A percentile compares a stretch with the other conserved stretches of the same genome.
These are phyloP conservation scores for Sclerotinia spermophila DNA, from an alignment of 2,329 filamentous ascomycete genomes.

Conservation along the genomic window DNA sequence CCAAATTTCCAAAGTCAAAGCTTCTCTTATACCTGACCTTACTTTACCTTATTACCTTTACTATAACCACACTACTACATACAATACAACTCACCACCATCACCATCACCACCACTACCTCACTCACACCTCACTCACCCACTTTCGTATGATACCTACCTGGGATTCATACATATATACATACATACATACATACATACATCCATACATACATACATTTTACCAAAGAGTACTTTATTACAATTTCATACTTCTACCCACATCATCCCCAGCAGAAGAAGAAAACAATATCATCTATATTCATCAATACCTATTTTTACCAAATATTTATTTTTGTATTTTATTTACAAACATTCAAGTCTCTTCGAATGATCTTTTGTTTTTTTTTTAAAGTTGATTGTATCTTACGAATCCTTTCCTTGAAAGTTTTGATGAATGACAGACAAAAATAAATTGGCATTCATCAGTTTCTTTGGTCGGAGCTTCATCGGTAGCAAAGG, in stretches of 20 bases:
- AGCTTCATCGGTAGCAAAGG: not conserved
- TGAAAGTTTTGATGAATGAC: not conserved
- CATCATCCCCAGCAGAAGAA: not conserved
- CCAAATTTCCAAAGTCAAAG: not conserved
- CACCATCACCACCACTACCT: not conserved
- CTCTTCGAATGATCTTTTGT: not conserved
- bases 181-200: not conserved
- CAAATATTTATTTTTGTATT: not conserved
- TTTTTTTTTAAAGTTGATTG: not conserved
- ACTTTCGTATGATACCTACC: not conserved
- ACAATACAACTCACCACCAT: not conserved
- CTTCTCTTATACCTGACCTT: not conserved
- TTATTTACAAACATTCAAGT: not conserved
- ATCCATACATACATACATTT: not conserved
- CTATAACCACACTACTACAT: not conserved
- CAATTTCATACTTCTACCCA: not conserved
- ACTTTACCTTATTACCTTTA: not conserved
- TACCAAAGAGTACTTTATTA: not conserved
- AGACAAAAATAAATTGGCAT: not conserved
- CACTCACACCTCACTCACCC: not conserved
- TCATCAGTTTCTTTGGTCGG: constrained; percentile 8
- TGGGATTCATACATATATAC: too few relatives aligned
- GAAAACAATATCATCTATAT: not conserved
- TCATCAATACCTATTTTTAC: not conserved
- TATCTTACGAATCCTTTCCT: not conserved